These are phyloP conservation scores for Sclerotiophoma versabilis DNA, from an alignment of 2,329 filamentous ascomycete species.

Conservation along the genomic window DNA sequence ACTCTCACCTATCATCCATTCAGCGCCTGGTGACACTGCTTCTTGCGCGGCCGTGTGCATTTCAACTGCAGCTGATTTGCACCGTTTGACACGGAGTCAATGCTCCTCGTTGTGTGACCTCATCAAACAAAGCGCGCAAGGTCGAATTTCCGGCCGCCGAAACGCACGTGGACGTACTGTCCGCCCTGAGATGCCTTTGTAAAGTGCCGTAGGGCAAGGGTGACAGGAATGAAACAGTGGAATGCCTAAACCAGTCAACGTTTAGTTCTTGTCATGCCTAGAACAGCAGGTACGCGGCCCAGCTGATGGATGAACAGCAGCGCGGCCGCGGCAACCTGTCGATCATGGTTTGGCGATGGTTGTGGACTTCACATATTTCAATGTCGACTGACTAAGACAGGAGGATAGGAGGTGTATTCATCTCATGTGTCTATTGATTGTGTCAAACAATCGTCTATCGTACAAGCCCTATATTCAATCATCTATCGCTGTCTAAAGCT, in stretches of 20 bases:
- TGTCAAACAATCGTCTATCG: not conserved
- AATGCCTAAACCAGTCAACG: no score
- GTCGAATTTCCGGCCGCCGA: not conserved
- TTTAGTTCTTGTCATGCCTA: no score
- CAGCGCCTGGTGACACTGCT: not conserved
- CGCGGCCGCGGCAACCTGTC: not conserved
- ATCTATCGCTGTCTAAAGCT: not conserved
- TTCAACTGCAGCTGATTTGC: not conserved
- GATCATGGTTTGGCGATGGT: not conserved
- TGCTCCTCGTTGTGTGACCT: not conserved
- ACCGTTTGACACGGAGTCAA: not conserved
- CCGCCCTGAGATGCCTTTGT: not conserved
- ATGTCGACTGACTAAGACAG: no score
- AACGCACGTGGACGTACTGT: not conserved
- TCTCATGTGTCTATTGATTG: no score
- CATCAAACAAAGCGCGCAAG: not conserved
- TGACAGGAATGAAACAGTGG: no score
- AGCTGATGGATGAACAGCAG: no score
- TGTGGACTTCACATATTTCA: no score
- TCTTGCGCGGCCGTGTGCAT: constrained; percentile 10
- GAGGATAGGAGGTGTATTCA: no score
- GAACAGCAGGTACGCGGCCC: no score
- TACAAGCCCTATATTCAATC: not conserved
- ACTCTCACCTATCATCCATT: not conserved
- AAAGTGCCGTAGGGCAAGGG: no score